Evolutionary conservation across 176 grass and related monocot species (phyloP), one percentile per base, ranked within the genome.

Genomic region (Triticum turgidum): DNA sequence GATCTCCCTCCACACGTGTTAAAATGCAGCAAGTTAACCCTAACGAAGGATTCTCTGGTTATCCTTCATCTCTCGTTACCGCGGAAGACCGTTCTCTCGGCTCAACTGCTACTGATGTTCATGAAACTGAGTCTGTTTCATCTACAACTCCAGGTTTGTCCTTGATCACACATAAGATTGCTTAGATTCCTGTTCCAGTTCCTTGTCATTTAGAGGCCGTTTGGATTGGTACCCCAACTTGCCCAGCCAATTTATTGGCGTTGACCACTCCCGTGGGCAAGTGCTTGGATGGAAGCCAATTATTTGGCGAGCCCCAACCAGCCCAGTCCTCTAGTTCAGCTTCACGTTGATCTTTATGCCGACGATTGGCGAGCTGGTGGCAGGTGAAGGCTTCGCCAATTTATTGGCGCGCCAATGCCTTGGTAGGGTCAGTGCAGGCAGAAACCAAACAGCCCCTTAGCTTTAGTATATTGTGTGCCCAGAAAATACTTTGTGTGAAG

Each of bases 131-230:
- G 71, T 68, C 71, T 27, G 70, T 86, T 79, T 69, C 38, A 82
- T 64, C 63, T 52, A 66, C 72, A 82, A 32, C 9, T 88, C 47
- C 42, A 91, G 78, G 78, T 86, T 78, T 79, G 65, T 52, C 54
- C 32, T 76, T 81, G 27, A 73, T 34, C 44, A 83, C 24, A 14
- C 56, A 20, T 54, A 18, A 41, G 71, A 61, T 33, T 88, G 75
- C 17, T 12, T 73, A 58, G 39, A 61, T 88, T 69, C 7, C 14
- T 34, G 9, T 61, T 69, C 27, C 6, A 32, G 12, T 88, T 78
- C 58, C 17, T 65, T 69, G 29, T 69, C 22, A 59, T 59, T 59
- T 69, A 34, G 42, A 3, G 44, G 44, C 44, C 44, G 11, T 47
- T 47, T 47, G 11, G 44, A 47, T 12, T 47, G 44, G 11, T 47